phyloP scores from a whole-genome alignment of 352 stramenopile genomes.

The Phytophthora melonis region DNA sequence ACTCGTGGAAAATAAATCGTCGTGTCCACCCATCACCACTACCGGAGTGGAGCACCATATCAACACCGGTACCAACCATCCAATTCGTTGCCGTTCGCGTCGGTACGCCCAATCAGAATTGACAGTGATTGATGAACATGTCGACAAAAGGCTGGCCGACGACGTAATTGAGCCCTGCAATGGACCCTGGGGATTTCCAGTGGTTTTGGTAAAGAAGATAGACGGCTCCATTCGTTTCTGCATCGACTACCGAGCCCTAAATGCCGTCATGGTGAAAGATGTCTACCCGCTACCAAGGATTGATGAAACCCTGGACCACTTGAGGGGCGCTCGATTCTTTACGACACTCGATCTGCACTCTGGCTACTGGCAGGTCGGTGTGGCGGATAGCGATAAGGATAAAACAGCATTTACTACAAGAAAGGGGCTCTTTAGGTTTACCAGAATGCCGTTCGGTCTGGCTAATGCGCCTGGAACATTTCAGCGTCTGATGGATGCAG shows the following conservation, averaged over 20 bases:
- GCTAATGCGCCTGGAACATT: not conserved
- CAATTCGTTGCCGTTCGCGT: no score
- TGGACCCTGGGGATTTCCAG: not conserved
- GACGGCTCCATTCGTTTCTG: not conserved
- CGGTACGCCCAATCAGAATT: no score
- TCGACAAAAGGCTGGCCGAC: not conserved
- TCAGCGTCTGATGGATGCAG: not conserved
- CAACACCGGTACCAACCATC: not conserved
- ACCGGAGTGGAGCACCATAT: not conserved
- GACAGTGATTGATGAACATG: not conserved
- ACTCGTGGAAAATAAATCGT: not conserved
- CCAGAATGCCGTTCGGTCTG: not conserved
- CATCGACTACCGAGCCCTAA: not conserved
- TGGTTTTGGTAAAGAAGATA: not conserved
- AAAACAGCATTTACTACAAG: not conserved
- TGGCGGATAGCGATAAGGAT: not conserved
- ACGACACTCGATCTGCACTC: not conserved
- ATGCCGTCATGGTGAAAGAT: not conserved
- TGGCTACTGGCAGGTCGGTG: not conserved
- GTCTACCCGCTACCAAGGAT: not conserved
- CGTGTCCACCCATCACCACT: not conserved
- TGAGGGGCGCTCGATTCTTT: not conserved
- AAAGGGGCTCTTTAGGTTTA: not conserved
- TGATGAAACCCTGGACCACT: not conserved
- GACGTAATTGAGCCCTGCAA: not conserved